These are phyloP conservation scores for Teunomyces panamensis DNA, from an alignment of 805 yeast species.

Conservation along the genomic window DNA sequence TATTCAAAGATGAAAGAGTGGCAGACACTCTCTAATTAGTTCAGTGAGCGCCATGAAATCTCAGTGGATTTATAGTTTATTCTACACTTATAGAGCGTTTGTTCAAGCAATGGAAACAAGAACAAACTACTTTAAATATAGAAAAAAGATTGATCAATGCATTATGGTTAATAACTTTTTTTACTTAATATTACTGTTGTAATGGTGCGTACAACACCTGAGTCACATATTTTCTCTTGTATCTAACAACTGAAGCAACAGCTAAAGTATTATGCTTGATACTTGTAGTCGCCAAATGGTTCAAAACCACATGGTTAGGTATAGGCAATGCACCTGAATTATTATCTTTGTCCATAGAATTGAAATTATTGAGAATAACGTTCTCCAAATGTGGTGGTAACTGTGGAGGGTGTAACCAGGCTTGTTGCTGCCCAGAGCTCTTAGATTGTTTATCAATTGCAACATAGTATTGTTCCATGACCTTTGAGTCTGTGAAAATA, in stretches of 20 bases:
- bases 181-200: slow-evolving; percentile 30
- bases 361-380: slow-evolving; percentile 78
- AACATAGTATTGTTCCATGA: slow-evolving; percentile 80
- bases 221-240: slow-evolving; percentile 84
- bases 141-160: not conserved
- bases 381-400: slow-evolving; percentile 95
- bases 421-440: slow-evolving; percentile 53
- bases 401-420: slow-evolving; percentile 88
- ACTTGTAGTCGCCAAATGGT: slow-evolving; percentile 93
- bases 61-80: too few species aligned
- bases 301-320: slow-evolving; percentile 91
- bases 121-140: not conserved
- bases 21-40: too few species aligned
- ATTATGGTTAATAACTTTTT: not conserved
- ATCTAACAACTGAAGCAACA: slow-evolving; percentile 87
- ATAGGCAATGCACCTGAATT: slow-evolving; percentile 87
- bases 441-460: slow-evolving; percentile 72
- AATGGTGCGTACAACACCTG: slow-evolving; percentile 90
- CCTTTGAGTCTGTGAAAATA: slow-evolving; percentile 79
- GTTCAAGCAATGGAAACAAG: too few species aligned
- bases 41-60: too few species aligned
- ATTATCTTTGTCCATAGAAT: slow-evolving; percentile 62
- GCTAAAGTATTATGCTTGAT: slow-evolving; percentile 92
- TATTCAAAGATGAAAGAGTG: too few species aligned
- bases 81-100: too few species aligned